Conservation (phyloP, 176 grass and related monocot species). For the Oryza nivara region DNA sequence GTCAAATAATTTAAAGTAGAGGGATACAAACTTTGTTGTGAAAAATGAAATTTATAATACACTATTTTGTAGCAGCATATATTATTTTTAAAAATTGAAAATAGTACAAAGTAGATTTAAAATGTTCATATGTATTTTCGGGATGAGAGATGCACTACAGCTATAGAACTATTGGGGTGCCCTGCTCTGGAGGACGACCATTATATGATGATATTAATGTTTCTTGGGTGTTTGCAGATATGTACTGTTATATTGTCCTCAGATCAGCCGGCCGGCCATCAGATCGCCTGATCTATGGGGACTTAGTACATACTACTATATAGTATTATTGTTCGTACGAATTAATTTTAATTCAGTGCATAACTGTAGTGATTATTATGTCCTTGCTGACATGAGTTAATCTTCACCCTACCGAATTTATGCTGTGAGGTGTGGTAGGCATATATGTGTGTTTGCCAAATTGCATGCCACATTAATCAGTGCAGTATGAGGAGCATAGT, state of each 20-base stretch:
- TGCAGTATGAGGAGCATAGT: neutral
- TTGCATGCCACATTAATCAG: neutral
- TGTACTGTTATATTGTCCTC: neutral
- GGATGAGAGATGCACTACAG: neutral
- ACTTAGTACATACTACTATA: neutral
- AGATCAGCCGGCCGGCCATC: neutral
- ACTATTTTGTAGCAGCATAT: neutral
- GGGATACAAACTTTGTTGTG: neutral
- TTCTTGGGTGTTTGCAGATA: neutral
- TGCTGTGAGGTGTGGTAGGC: neutral
- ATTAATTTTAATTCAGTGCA: neutral
- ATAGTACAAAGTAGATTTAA: neutral
- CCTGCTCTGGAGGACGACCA: neutral
- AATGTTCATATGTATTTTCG: neutral
- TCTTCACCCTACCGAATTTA: neutral
- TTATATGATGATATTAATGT: neutral
- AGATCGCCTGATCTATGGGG: neutral
- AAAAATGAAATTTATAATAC: neutral
- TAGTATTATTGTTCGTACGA: too few relatives aligned
- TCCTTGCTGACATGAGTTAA: neutral
- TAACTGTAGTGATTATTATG: neutral
- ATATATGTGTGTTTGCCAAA: neutral
- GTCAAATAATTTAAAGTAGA: too few relatives aligned
- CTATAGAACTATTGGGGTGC: neutral
- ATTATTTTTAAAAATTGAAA: neutral